These are phyloP conservation scores for Talaromyces piceae DNA, from an alignment of 2,329 filamentous ascomycete species.

Conservation along the genomic window DNA sequence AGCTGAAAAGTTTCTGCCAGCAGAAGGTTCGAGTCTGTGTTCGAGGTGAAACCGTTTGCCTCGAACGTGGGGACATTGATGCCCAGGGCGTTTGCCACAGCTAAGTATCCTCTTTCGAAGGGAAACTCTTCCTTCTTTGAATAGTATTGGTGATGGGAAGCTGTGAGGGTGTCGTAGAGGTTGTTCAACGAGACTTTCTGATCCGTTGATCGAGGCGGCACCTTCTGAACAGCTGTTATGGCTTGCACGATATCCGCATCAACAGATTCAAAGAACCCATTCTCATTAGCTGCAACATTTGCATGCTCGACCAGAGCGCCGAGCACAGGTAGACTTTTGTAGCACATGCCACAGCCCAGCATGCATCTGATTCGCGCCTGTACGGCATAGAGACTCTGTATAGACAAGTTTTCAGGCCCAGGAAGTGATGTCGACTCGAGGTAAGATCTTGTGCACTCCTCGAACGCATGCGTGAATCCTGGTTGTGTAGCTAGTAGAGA, in stretches of 20 bases:
- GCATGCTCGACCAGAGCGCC: neutral
- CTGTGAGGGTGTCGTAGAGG: slow-evolving; percentile 4
- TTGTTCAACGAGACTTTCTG: slow-evolving; percentile 7
- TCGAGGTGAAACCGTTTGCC: neutral
- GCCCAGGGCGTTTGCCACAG: slow-evolving; percentile 1
- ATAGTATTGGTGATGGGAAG: neutral
- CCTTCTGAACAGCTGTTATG: slow-evolving; percentile 31
- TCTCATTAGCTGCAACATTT: neutral
- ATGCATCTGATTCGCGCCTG: slow-evolving; percentile 23
- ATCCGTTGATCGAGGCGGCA: slow-evolving; percentile 15
- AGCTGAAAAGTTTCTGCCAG: slow-evolving; percentile 27
- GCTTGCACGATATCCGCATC: slow-evolving; percentile 33
- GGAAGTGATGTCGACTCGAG: neutral
- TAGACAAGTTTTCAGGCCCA: slow-evolving; percentile 15
- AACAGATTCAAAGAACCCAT: slow-evolving; percentile 20
- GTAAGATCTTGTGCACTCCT: slow-evolving; percentile 13
- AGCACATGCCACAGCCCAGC: slow-evolving; percentile 27
- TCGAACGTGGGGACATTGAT: neutral
- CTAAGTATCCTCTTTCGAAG: slow-evolving; percentile 6
- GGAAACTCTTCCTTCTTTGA: neutral
- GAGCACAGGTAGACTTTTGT: slow-evolving; percentile 20
- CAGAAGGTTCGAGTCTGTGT: neutral
- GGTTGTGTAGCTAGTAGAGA: slow-evolving; percentile 8
- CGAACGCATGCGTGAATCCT: slow-evolving; percentile 25
- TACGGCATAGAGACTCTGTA: slow-evolving; percentile 14